phyloP scores from a whole-genome alignment of 257 asterid species.

The Solanum commersonii region DNA sequence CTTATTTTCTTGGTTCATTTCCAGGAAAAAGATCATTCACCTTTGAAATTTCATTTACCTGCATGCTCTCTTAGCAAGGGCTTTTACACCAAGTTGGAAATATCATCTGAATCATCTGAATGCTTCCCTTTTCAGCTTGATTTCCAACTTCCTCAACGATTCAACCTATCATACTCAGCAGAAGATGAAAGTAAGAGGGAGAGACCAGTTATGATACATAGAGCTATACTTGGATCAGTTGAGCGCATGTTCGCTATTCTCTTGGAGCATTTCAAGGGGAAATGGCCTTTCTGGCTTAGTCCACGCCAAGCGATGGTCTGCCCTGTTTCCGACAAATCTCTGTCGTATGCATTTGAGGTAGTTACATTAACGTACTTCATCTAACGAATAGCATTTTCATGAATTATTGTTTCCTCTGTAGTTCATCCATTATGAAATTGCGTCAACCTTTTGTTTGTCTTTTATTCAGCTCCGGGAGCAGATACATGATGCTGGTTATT shows the following conservation, averaged over 20 bases:
- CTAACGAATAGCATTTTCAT: background rate
- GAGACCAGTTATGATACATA: too few species aligned
- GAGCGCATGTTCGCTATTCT: too few species aligned
- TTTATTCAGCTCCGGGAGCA: constrained; percentile 52
- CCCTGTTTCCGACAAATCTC: background rate
- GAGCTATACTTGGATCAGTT: too few species aligned
- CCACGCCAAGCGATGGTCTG: too few species aligned
- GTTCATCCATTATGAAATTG: background rate
- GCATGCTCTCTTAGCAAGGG: constrained; percentile 17
- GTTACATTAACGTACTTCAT: background rate
- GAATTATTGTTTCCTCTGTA: background rate
- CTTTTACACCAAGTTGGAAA: background rate
- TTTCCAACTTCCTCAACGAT: constrained; percentile 92
- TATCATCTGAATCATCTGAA: background rate
- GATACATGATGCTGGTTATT: constrained; percentile 71
- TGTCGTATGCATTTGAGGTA: constrained; percentile 68
- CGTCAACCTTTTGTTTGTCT: background rate
- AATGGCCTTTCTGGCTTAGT: too few species aligned
- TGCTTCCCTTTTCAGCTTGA: constrained; percentile 73
- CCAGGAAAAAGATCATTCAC: background rate
- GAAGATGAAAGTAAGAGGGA: constrained; percentile 70
- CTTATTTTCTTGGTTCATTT: background rate
- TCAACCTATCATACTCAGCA: constrained; percentile 80
- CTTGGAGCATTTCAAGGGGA: too few species aligned
- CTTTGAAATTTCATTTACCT: background rate